Evolutionary conservation across 2,329 filamentous ascomycete genomes (phyloP), one percentile per base, ranked within the genome.

Genomic region (Stachybotrys chartarum): DNA sequence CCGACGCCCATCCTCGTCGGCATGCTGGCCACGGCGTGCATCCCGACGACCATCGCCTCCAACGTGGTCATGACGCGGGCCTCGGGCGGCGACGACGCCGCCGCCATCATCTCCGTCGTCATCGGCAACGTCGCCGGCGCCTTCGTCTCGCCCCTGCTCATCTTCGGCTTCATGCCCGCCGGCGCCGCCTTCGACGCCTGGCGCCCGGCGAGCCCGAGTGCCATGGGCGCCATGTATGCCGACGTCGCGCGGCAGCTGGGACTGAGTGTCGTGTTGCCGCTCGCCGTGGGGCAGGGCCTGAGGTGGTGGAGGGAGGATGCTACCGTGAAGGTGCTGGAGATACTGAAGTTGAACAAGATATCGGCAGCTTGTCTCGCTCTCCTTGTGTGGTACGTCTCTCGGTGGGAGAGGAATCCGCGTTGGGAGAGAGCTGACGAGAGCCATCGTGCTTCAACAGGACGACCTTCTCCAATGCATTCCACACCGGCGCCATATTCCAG

Each of bases 51-150:
- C 0, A 87, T 90, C 62, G 81, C 84, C 7, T 88, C 83, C 50
- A 90, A 90, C 66, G 84, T 88, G 7, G 84, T 90, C 46, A 89
- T 90, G 85, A 90, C 87, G 6, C 74, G 85, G 30, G 77, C 82
- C 45, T 82, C 87, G 0, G 82, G 85, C 44, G 87, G 87, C 6
- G 87, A 90, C 60, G 81, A 84, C 57, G 81, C 81, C 3, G 81
- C 83, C 0, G 81, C 81, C 51, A 76, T 87, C 57, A 85, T 89
- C 35, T 85, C 88, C 64, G 86, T 88, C 1, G 78, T 88, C 8
- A 72, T 90, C 49, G 87, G 86, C 32, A 90, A 90, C 67, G 77
- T 89, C 10, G 71, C 85, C 0, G 87, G 86, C 1, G 80, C 86
- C 0, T 88, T 90, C 65, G 64, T 90, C 14, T 83, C 84, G 0